phyloP scores from a whole-genome alignment of 2,329 filamentous ascomycete genomes.

The Aspergillus candidus region DNA sequence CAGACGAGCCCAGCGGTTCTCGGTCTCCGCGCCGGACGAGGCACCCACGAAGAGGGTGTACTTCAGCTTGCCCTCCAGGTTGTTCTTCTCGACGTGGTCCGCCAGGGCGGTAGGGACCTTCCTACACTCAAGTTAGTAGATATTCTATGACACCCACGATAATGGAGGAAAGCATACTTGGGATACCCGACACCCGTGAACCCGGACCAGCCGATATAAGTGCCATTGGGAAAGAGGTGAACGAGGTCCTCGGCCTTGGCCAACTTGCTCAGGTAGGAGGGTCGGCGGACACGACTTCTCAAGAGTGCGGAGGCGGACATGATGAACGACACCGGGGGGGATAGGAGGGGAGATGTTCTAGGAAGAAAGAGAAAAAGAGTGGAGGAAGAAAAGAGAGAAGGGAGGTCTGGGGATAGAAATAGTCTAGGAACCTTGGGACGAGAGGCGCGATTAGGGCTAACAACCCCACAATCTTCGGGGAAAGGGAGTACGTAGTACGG shows the following conservation, averaged over 20 bases:
- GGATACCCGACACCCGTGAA: slow-evolving; percentile 89
- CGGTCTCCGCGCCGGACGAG: slow-evolving; percentile 82
- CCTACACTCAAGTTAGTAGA: slow-evolving; percentile 40
- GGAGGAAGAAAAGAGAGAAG: slow-evolving; percentile 6
- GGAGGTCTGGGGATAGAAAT: slow-evolving; percentile 6
- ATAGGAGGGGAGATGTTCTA: not conserved
- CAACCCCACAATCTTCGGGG: not conserved
- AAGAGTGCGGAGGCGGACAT: slow-evolving; percentile 65
- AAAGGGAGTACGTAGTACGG: not conserved
- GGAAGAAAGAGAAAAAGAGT: slow-evolving; percentile 6
- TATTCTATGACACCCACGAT: not conserved
- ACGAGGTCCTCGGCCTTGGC: slow-evolving; percentile 73
- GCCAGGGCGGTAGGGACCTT: slow-evolving; percentile 79
- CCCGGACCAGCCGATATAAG: slow-evolving; percentile 87
- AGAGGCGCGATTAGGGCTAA: too few species aligned
- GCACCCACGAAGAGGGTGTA: slow-evolving; percentile 86
- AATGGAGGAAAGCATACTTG: slow-evolving; percentile 55
- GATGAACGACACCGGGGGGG: slow-evolving; percentile 14
- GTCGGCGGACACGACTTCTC: slow-evolving; percentile 67
- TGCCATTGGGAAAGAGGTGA: slow-evolving; percentile 71
- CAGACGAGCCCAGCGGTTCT: slow-evolving; percentile 81
- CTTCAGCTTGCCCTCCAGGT: slow-evolving; percentile 72
- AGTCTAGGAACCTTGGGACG: not conserved
- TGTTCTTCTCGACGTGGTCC: slow-evolving; percentile 84
- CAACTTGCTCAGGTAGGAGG: slow-evolving; percentile 74